Base-by-base conservation (phyloP, 73 alveolate genomes). In the Paramecium tetraurelia region DNA sequence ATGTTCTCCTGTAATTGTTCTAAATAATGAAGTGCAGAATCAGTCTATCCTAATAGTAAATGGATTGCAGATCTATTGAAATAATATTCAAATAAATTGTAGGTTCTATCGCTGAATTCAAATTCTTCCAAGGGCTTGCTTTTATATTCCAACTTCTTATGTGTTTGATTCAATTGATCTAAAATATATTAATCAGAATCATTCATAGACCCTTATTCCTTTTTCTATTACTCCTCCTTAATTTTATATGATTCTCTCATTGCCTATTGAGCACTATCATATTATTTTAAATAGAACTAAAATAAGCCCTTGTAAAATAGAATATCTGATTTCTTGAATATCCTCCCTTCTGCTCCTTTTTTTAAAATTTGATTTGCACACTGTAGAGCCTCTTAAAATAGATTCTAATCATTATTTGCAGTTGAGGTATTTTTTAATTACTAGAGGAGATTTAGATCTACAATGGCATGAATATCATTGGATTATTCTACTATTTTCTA, bases 21-120 rank as follows among this genome's bases (percentile, higher is more conserved):
- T 43, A 80, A 46, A 21, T 21, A 80, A 44, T 80, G 57, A 44
- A 80, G 48, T 43, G 90, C 90, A 20, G 18, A 80, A 4, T 46
- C 44, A 43, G 7, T 80, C 29, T 46, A 20, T 18, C 90, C 90
- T 46, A 24, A 80, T 18, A 80, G 2, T 80, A 80, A 46, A 48
- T 80, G 48, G 10, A 80, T 44, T 6, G 31, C 85, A 58, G 92
- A 38, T 43, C 76, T 43, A 70, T 89, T 89, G 70, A 43, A 89
- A 18, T 41, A 63, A 71, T 89, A 83, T 59, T 89, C 94, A 48
- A 18, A 89, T 21, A 89, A 11, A 46, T 89, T 89, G 31, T 89
- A 89, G 7, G 92, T 89, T 89, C 94, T 89, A 89, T 89, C 87
- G 14, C 33, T 27, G 21, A 89, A 89, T 40, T 89, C 94, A 7